phyloP scores from a whole-genome alignment of 306 rosid species.

The Prunus dulcis region DNA sequence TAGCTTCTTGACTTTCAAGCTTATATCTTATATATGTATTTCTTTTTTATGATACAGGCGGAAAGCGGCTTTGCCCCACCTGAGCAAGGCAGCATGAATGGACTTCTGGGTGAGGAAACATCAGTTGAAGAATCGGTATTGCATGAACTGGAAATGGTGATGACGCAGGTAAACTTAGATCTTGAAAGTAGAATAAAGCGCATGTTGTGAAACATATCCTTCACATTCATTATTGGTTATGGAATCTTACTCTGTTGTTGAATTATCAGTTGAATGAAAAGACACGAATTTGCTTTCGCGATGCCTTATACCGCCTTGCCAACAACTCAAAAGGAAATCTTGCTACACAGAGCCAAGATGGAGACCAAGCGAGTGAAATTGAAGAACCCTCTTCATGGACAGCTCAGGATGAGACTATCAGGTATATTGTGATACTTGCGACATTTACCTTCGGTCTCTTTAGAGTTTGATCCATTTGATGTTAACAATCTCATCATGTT shows the following conservation, averaged over 20 bases:
- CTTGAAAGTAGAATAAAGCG: background rate
- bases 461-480: background rate
- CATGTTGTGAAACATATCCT: background rate
- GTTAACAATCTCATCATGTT: too few relatives aligned
- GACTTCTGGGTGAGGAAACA: constrained; percentile 27
- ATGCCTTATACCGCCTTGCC: constrained; percentile 79
- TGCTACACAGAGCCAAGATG: constrained; percentile 25
- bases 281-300: constrained; percentile 67
- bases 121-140: constrained; percentile 56
- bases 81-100: constrained; percentile 31
- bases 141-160: constrained; percentile 53
- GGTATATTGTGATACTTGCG: constrained; percentile 31
- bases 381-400: constrained; percentile 23
- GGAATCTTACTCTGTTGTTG: constrained; percentile 9
- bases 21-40: constrained; percentile 7
- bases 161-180: constrained; percentile 46
- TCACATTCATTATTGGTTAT: constrained; percentile 15
- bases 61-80: constrained; percentile 23
- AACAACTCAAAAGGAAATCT: constrained; percentile 39
- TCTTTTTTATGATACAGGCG: constrained; percentile 17
- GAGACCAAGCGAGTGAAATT: constrained; percentile 6
- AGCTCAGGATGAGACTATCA: constrained; percentile 26
- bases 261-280: constrained; percentile 47
- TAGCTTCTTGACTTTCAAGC: background rate
- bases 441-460: background rate